Evolutionary conservation across 2,329 filamentous ascomycete species (phyloP).

Genomic region (Beauveria sp.): DNA sequence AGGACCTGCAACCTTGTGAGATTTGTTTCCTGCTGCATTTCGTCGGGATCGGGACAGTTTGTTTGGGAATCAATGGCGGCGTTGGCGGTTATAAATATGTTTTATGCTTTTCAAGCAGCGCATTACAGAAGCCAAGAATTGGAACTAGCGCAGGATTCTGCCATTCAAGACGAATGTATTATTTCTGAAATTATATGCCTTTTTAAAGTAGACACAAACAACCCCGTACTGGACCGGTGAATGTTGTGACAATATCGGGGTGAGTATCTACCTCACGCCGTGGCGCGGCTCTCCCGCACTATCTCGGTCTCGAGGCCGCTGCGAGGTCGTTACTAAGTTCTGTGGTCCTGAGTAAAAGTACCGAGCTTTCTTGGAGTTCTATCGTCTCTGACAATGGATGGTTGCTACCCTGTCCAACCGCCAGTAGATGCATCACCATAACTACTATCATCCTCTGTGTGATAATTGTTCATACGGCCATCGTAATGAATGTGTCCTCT

Average conservation of each 20-base stretch:
- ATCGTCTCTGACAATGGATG: not conserved
- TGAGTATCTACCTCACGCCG: too few species aligned
- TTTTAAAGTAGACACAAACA: not conserved
- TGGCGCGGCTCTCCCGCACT: too few species aligned
- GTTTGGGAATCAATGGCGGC: constrained; percentile 2
- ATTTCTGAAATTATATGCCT: not conserved
- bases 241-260: not conserved
- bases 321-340: not conserved
- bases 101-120: not conserved
- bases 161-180: not conserved
- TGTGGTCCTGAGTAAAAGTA: not conserved
- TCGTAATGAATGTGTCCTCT: not conserved
- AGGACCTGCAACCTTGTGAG: too few species aligned
- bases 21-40: not conserved
- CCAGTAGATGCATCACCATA: constrained; percentile 4
- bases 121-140: not conserved
- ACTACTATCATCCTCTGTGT: not conserved
- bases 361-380: not conserved
- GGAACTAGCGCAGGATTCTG: not conserved
- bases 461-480: not conserved
- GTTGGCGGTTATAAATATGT: not conserved
- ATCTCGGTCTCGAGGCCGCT: not conserved
- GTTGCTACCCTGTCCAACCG: not conserved
- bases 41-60: not conserved
- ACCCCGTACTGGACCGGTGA: too few species aligned